Percentiles rank a stretch among this genome's conserved stretches.
These are phyloP conservation scores for Lomentospora prolificans DNA, from an alignment of 2,329 filamentous ascomycete species.

Conservation along the genomic window DNA sequence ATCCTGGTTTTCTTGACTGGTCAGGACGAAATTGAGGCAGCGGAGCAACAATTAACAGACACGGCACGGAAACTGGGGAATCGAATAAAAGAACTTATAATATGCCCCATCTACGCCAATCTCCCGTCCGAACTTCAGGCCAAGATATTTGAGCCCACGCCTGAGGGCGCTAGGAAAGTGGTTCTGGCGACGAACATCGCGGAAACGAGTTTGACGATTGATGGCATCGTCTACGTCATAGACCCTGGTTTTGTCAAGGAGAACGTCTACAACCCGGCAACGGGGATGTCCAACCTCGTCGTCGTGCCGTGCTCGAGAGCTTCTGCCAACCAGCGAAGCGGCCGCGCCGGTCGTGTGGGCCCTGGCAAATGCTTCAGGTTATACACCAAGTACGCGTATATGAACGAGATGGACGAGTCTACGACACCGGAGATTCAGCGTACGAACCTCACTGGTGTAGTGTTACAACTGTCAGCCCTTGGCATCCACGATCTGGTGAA, in stretches of 20 bases:
- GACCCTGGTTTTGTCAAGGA: conserved; percentile 94
- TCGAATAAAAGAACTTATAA: conserved; percentile 75
- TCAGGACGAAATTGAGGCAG: conserved; percentile 90
- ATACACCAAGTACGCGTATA: conserved; percentile 88
- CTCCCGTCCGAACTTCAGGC: conserved; percentile 82
- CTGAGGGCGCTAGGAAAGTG: conserved; percentile 75
- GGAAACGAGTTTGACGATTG: conserved; percentile 90
- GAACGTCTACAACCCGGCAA: conserved; percentile 83
- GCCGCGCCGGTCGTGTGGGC: conserved; percentile 83
- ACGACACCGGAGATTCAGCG: conserved; percentile 90
- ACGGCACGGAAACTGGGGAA: conserved; percentile 79
- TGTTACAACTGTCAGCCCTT: conserved; percentile 77
- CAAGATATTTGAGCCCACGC: conserved; percentile 91
- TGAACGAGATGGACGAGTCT: conserved; percentile 88
- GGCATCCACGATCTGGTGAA: conserved; percentile 87
- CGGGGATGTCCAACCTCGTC: conserved; percentile 84
- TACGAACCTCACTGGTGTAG: conserved; percentile 75
- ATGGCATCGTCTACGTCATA: conserved; percentile 92
- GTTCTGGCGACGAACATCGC: conserved; percentile 95
- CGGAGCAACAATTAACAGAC: conserved; percentile 73
- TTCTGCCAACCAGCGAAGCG: conserved; percentile 85
- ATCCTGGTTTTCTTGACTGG: conserved; percentile 93
- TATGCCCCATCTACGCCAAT: conserved; percentile 91
- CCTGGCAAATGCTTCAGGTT: conserved; percentile 89
- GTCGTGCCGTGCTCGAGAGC: conserved; percentile 87